These are phyloP conservation scores for Chaetomiaceae sp. DNA, from an alignment of 2,329 filamentous ascomycete genomes.

Conservation along the genomic window DNA sequence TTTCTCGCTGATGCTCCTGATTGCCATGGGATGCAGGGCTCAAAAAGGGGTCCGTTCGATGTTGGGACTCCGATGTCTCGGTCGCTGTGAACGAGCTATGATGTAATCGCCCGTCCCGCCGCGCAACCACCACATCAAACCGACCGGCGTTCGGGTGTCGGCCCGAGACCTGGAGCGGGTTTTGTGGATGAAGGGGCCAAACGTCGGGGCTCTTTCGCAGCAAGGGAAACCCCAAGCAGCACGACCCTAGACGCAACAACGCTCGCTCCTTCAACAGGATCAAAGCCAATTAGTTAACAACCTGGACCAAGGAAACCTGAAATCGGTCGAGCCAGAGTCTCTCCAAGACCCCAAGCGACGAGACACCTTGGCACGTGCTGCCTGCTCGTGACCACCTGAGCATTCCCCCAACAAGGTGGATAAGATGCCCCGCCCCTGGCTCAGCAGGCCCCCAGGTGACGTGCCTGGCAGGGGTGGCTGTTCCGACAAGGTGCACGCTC, in stretches of 20 bases:
- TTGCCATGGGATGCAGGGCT: too few relatives aligned
- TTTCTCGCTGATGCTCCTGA: too few relatives aligned
- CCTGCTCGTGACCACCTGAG: conserved; percentile 19
- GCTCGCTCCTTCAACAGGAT: too few relatives aligned
- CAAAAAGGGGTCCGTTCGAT: too few relatives aligned
- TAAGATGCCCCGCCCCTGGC: conserved; percentile 9
- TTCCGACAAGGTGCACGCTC: too few relatives aligned
- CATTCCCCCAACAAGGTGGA: conserved; percentile 1
- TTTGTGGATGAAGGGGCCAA: too few relatives aligned
- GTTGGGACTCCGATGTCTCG: not conserved
- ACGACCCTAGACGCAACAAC: too few relatives aligned
- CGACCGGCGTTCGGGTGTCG: conserved; percentile 1
- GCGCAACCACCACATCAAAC: not conserved
- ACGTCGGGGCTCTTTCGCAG: too few relatives aligned
- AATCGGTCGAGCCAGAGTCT: conserved; percentile 13
- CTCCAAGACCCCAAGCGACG: conserved; percentile 12
- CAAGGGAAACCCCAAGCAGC: too few relatives aligned
- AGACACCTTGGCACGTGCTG: conserved; percentile 12
- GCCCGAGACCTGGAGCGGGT: not conserved
- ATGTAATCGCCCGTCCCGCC: not conserved
- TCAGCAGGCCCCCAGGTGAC: conserved; percentile 14
- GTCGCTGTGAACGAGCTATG: not conserved
- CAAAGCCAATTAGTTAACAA: too few relatives aligned
- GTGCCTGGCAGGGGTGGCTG: conserved; percentile 15
- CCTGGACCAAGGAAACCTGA: not conserved